phyloP scores from a whole-genome alignment of 257 asterid species.

The Nicotiana paniculata region DNA sequence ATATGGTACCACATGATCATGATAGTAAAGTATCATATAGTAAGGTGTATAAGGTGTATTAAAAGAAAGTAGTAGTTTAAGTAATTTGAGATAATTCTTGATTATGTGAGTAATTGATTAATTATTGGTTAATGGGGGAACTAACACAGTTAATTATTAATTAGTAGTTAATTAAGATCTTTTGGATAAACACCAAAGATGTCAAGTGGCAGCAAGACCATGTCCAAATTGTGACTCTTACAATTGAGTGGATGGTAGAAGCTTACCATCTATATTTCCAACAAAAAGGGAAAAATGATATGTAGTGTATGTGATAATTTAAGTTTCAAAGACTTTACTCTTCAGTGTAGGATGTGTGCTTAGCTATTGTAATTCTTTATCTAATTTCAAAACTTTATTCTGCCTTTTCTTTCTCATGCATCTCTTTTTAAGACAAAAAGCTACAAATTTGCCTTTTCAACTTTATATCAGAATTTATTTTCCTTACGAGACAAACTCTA shows the following conservation, averaged over 20 bases:
- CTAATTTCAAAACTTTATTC: neutral
- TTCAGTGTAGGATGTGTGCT: neutral
- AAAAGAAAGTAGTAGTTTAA: too few relatives aligned
- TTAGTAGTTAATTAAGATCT: too few relatives aligned
- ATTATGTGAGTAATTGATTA: too few relatives aligned
- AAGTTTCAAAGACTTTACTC: neutral
- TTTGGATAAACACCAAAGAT: too few relatives aligned
- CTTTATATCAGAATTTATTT: neutral
- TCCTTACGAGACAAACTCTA: neutral
- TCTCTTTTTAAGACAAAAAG: neutral
- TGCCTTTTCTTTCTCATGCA: neutral
- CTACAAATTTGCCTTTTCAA: neutral
- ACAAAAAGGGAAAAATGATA: conserved; percentile 17
- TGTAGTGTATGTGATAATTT: neutral
- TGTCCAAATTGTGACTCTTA: too few relatives aligned
- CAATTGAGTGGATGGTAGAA: conserved; percentile 22
- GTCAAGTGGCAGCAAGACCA: too few relatives aligned
- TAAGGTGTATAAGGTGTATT: too few relatives aligned
- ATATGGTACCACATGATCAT: too few relatives aligned
- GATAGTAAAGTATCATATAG: too few relatives aligned
- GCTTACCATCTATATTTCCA: conserved; percentile 26
- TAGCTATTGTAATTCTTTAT: neutral
- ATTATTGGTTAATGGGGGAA: too few relatives aligned
- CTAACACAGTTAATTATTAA: too few relatives aligned
- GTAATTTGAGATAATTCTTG: too few relatives aligned